Evolutionary conservation across 345 rosid species (phyloP), one percentile per base, ranked within the genome.

Genomic region (Hirschfeldia incana): DNA sequence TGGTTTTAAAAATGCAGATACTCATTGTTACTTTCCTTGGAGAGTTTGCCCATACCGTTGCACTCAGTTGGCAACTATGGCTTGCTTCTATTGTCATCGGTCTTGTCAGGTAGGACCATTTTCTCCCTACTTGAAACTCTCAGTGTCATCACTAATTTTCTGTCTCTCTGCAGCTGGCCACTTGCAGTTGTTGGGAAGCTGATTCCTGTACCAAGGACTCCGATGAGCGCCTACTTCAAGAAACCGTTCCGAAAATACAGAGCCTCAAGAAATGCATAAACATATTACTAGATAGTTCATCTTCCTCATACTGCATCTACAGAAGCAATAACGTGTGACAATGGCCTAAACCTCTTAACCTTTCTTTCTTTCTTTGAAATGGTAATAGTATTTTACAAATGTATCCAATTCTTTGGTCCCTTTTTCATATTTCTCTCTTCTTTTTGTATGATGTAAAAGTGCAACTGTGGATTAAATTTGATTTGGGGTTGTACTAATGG

Each of bases 21-120:
- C 69, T 93, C 82, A 92, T 93, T 70, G 82, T 95, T n/a, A 89
- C 89, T 82, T 92, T 92, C 78, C 88, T 94, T 1, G 97, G 98
- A 17, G 88, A 87, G 61, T 94, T 94, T 79, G 86, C 95, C 2
- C 61, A 66, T 2, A 94, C 98, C 0, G 95, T 86, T 73, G 73
- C 69, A 81, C 86, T 94, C 26, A 69, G 84, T 30, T 91, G 98
- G 98, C 78, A 82, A 74, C 78, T 89, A 76, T 95, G 99, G 99
- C 82, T 95, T 73, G 85, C 80, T 44, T 87, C 93, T 1, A 34
- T 88, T 21, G 83, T 55, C 39, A 89, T 95, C 32, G 98, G 92
- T 26, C 3, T 93, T 28, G 63, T 95, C 87, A 95, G 99, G 99
- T 95, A 76, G 7, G 91, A 82, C 72, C 62, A 53, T 8, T 65